phyloP scores from a whole-genome alignment of 1,284 basidiomycete genomes.

The Melampsora larici-populina region DNA sequence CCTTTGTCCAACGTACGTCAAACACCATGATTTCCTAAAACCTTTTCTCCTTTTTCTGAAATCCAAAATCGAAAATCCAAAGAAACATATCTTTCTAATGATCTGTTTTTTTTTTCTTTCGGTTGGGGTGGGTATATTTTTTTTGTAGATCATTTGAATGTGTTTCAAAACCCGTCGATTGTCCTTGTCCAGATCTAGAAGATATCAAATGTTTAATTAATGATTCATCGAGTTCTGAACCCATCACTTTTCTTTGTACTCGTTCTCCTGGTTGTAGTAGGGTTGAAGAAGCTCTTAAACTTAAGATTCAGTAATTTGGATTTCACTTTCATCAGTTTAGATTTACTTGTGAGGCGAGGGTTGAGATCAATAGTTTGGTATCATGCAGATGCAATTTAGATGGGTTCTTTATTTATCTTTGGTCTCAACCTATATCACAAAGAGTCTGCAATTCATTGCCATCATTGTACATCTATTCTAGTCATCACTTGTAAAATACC shows the following conservation, averaged over 20 bases:
- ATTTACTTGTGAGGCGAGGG: too few species aligned
- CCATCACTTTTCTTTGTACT: constrained; percentile 29
- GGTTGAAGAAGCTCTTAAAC: constrained; percentile 24
- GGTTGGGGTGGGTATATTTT: too few species aligned
- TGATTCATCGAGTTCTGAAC: background rate
- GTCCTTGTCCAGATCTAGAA: constrained; percentile 32
- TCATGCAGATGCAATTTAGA: too few species aligned
- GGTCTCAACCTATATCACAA: too few species aligned
- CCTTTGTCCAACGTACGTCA: constrained; percentile 33
- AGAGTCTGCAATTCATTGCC: background rate
- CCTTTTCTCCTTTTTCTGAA: background rate
- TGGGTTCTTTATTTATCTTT: too few species aligned
- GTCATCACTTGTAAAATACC: background rate
- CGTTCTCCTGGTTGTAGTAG: constrained; percentile 21
- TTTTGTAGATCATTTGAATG: constrained; percentile 21
- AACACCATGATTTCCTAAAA: background rate
- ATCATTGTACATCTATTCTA: background rate
- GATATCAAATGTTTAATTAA: constrained; percentile 38
- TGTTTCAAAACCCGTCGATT: constrained; percentile 22
- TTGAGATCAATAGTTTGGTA: too few species aligned
- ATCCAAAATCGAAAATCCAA: background rate
- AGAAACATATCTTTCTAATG: too few species aligned
- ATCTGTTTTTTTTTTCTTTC: too few species aligned
- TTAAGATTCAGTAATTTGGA: background rate
- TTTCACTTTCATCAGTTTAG: too few species aligned